Percentiles rank a stretch among this genome's conserved stretches.
Conservation (phyloP, 371 early-diverging fungal genomes). For the Quaeritorhiza haematococci region DNA sequence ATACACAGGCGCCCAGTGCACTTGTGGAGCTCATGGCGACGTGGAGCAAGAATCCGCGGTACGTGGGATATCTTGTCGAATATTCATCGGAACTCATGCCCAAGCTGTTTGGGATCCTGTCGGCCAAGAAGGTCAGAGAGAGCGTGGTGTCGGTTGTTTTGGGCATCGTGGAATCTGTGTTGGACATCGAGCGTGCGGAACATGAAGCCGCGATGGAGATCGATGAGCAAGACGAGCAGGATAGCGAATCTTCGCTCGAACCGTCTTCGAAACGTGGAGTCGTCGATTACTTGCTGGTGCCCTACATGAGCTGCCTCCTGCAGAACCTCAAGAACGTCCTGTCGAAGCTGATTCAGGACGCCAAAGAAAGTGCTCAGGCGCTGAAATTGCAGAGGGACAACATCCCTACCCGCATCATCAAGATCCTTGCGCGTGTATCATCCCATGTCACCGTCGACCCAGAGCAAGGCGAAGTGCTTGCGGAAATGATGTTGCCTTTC, state of each 20-base stretch:
- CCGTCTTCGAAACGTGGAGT: constrained; percentile 1
- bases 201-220: constrained; percentile 10
- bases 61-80: constrained; percentile 60
- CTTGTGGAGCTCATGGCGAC: constrained; percentile 68
- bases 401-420: constrained; percentile 69
- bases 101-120: constrained; percentile 62
- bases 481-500: constrained; percentile 79
- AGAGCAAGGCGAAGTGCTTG: constrained; percentile 57
- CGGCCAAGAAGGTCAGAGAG: constrained; percentile 70
- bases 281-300: constrained; percentile 52
- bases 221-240: constrained; percentile 17
- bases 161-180: constrained; percentile 68
- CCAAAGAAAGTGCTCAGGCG: background rate
- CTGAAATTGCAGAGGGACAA: constrained; percentile 46
- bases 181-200: constrained; percentile 41
- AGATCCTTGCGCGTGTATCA: constrained; percentile 73
- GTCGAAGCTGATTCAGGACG: constrained; percentile 6
- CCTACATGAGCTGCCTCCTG: constrained; percentile 60
- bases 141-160: constrained; percentile 65
- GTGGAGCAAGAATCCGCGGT: constrained; percentile 66
- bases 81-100: constrained; percentile 60
- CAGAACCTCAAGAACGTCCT: constrained; percentile 59
- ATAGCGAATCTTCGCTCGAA: too few relatives aligned
- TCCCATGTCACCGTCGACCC: constrained; percentile 62
- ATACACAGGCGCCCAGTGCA: constrained; percentile 76